Evolutionary conservation across 495 filamentous ascomycete species (phyloP), one percentile per base, ranked within the genome.

Genomic region (Xylaria curta): DNA sequence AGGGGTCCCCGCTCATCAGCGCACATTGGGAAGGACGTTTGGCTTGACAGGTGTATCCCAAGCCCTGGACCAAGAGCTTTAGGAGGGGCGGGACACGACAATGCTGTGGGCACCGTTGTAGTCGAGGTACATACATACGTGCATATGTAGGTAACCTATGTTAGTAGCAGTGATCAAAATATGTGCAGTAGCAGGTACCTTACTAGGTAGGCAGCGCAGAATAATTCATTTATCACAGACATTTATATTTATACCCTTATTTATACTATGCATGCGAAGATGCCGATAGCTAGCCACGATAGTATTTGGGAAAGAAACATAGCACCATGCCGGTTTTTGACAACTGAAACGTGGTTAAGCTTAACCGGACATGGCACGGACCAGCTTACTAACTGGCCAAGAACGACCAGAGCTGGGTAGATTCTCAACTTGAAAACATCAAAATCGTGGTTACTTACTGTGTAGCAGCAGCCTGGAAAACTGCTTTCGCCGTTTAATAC

Each of bases 21-120:
- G 56, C 58, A n/a, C 31, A 70, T 70, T 46, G 58, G 58, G 44
- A 61, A 70, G 68, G 56, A 46, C 58, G 68, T 70, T 54, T 44
- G 58, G 13, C 44, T 46, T 42, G 56, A 60, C 56, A 38, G 56
- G 31, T 31, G 56, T 17, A 33, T 19, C 54, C 51, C 24, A n/a
- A 49, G 6, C 17, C 17, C 17, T 26, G 24, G 24, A 10, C 26
- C 24, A 59, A 38, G 28, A 38, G 15, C 15, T n/a, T n/a, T n/a
- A 36, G 31, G 31, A 58, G 49, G 53, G 53, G 53, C 21, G 53
- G n/a, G n/a, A n/a, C n/a, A 53, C 49, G 49, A 21, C 47, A 51
- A 21, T n/a, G 17, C n/a, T 51, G 47, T 7, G 47, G n/a, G 47
- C 49, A 53, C 8, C 13, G 19, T 24, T 21, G 13, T 51, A 19